Percentiles rank a stretch among this genome's conserved stretches.
These are phyloP conservation scores for Russula abietina DNA, from an alignment of 768 basidiomycete species.

Conservation along the genomic window DNA sequence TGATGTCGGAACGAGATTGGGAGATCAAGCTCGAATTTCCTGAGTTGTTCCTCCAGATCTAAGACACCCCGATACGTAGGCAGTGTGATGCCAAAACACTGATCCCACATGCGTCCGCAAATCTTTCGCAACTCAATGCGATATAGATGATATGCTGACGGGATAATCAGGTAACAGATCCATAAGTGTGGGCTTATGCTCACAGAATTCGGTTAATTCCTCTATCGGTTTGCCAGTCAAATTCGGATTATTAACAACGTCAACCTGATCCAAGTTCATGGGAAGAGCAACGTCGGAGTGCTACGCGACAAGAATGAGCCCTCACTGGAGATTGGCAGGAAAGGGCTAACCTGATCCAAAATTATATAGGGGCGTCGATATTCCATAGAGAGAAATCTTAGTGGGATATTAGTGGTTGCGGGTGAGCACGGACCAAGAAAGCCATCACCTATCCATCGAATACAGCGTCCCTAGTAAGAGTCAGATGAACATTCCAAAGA, in stretches of 20 bases:
- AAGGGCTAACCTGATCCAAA: slow-evolving; percentile 23
- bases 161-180: background rate
- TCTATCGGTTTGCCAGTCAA: slow-evolving; percentile 25
- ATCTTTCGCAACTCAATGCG: slow-evolving; percentile 16
- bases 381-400: slow-evolving; percentile 20
- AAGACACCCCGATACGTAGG: slow-evolving; percentile 26
- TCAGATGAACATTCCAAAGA: background rate
- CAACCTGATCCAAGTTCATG: slow-evolving; percentile 26
- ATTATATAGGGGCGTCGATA: slow-evolving; percentile 27
- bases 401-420: background rate
- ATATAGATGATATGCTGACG: slow-evolving; percentile 23
- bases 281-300: slow-evolving; percentile 26
- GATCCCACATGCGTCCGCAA: slow-evolving; percentile 25
- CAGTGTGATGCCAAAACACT: slow-evolving; percentile 24
- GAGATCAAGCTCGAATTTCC: slow-evolving; percentile 25
- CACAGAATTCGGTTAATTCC: slow-evolving; percentile 25
- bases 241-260: slow-evolving; percentile 18
- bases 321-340: background rate
- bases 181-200: background rate
- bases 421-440: background rate
- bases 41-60: slow-evolving; percentile 25
- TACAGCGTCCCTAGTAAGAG: slow-evolving; percentile 22
- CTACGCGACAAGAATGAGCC: slow-evolving; percentile 8
- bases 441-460: slow-evolving; percentile 23
- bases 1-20: slow-evolving; percentile 23